Base-by-base conservation (phyloP, 2,329 filamentous ascomycete species). In the Sclerotinia trifoliorum region DNA sequence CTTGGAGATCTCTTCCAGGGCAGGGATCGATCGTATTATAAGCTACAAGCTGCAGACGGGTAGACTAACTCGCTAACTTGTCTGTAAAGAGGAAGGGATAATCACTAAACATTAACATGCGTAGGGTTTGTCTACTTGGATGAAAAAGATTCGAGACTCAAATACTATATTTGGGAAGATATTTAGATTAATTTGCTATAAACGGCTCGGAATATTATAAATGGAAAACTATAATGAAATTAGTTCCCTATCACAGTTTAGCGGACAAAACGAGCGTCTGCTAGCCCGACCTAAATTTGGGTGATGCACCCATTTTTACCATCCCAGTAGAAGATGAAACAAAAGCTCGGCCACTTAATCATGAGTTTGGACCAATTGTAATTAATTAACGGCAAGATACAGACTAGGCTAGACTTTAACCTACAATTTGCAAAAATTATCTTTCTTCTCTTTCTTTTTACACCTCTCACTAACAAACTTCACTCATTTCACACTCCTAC, bases 301-400 rank as follows among this genome's bases (percentile, higher is more conserved):
- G 42, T 21, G 44, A 44, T 66, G 54, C 55, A 60, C 19, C 19
- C 19, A 32, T 55, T 21, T n/a, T 32, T 39, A 35, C n/a, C 35
- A 67, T 67, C 65, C 65, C 54, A 63, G 65, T 46, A 63, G 29
- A 63, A 63, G 26, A 62, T 67, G 65, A 67, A 67, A 67, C 65
- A 44, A 54, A 17, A 67, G n/a, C 57, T 63, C 48, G 57, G 19
- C 57, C 57, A 54, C 24, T 48, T 19, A 42, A 46, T 0, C 29
- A 26, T 42, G 39, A 65, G 13, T 46, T 56, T 44, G 46, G 46
- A 54, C 39, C 56, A 67, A 62, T 67, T 19, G 26, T 35, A 35
- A 42, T 44, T 29, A 55, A 63, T 24, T 32, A 24, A 29, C 29
- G n/a, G 8, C n/a, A 57, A 42, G 32, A 42, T 19, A 51, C 46